Evolutionary conservation across 352 stramenopile species (phyloP), one percentile per base, ranked within the genome.

Genomic region (Pythium biforme): DNA sequence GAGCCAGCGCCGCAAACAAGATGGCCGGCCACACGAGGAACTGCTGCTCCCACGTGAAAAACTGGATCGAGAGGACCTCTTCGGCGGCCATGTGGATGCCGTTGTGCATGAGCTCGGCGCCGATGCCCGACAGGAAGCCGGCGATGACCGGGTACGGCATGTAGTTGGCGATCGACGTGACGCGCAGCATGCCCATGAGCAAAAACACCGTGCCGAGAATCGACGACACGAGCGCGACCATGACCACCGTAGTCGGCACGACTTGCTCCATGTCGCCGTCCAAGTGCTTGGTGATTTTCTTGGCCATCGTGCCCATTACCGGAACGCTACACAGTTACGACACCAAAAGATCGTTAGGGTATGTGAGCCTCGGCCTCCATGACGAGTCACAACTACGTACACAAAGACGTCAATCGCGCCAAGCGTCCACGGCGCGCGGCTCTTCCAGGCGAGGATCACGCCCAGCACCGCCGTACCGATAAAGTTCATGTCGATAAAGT

Each of bases 401-500:
- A 94, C 80, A 51, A 90, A 93, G 1, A 91, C 84, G 55, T 94
- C 84, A 45, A 94, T 91, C 0, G 84, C 68, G 1, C 81, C 84
- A 20, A 94, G 73, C 2, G 84, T 90, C 79, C 79, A 94, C 10
- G 84, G 84, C 4, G 83, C 84, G 7, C 68, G 62, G 52, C 84
- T 94, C 64, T 89, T 72, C 84, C 84, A 94, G 0, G 81, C 80
- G 34, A 94, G 67, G 26, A 90, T 73, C 31, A 89, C 64, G n/a
- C 69, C 89, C 23, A 94, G 66, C 23, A 90, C 52, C 0, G 81
- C 82, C 0, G 85, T 91, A 10, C 85, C 83, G 9, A 94, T 55
- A 43, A 94, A 69, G 61, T 94, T 90, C 70, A 92, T 92, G 73
- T 94, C 85, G 46, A 94, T 94, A 31, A 90, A 90, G 27, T 86